phyloP scores from a whole-genome alignment of 495 filamentous ascomycete genomes.

The Aspergillus avenaceus region DNA sequence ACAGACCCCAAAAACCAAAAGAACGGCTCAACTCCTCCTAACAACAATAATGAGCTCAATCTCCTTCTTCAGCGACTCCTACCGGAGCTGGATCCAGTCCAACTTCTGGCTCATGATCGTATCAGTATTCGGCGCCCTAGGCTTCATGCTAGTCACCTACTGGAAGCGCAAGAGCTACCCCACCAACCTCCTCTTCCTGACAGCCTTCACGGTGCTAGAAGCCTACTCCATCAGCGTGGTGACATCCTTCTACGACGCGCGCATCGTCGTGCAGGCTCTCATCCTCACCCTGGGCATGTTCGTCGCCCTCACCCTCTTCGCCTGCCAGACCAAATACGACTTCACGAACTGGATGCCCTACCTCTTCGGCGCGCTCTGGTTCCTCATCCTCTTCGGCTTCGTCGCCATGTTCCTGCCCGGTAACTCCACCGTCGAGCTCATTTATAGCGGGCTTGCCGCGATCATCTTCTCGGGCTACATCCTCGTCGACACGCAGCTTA shows the following conservation, averaged over 20 bases:
- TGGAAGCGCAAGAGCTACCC: slow-evolving; percentile 99
- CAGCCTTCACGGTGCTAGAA: slow-evolving; percentile 86
- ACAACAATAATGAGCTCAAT: slow-evolving; percentile 78
- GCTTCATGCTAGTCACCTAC: slow-evolving; percentile 82
- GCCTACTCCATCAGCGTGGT: slow-evolving; percentile 92
- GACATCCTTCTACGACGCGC: slow-evolving; percentile 76
- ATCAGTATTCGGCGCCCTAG: slow-evolving; percentile 75
- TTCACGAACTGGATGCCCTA: slow-evolving; percentile 97
- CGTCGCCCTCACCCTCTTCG: slow-evolving; percentile 86
- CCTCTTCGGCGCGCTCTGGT: slow-evolving; percentile 86
- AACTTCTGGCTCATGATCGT: slow-evolving; percentile 82
- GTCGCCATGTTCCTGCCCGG: slow-evolving; percentile 80
- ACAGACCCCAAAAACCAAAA: slow-evolving; percentile 22
- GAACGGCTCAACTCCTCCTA: slow-evolving; percentile 80
- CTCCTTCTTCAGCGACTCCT: slow-evolving; percentile 74
- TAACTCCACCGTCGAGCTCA: slow-evolving; percentile 71
- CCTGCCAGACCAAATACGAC: slow-evolving; percentile 97
- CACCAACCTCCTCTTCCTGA: slow-evolving; percentile 87
- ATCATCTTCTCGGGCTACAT: slow-evolving; percentile 93
- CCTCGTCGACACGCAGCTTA: slow-evolving; percentile 90
- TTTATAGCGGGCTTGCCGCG: slow-evolving; percentile 75
- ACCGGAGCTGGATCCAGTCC: slow-evolving; percentile 82
- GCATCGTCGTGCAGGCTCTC: slow-evolving; percentile 84
- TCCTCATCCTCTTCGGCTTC: slow-evolving; percentile 87
- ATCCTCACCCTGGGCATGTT: slow-evolving; percentile 91